Evolutionary conservation across 345 rosid genomes (phyloP).

Genomic region (Lepidium africanum): DNA sequence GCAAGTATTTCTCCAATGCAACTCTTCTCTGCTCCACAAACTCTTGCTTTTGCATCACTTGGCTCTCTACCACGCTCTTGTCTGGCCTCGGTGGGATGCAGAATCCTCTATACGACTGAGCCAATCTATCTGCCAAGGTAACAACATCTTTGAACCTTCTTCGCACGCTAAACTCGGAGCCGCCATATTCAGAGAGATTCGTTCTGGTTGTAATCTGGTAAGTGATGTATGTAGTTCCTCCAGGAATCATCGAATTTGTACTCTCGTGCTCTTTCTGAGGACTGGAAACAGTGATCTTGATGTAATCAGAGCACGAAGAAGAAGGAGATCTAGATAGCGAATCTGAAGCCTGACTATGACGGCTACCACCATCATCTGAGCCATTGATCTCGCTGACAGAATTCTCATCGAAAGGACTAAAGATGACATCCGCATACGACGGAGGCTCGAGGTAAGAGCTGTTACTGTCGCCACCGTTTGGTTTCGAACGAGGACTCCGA

Average conservation of each 20-base stretch:
- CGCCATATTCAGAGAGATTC: conserved; percentile 60
- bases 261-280: conserved; percentile 80
- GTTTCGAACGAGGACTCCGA: conserved; percentile 20
- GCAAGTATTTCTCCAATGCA: conserved; percentile 79
- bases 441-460: conserved; percentile 83
- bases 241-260: conserved; percentile 60
- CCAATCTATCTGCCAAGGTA: conserved; percentile 68
- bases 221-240: conserved; percentile 63
- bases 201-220: conserved; percentile 79
- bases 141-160: conserved; percentile 83
- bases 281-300: conserved; percentile 75
- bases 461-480: conserved; percentile 20
- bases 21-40: conserved; percentile 92
- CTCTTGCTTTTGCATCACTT: conserved; percentile 97
- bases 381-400: conserved; percentile 50
- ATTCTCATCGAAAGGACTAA: conserved; percentile 69
- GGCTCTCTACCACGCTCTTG: conserved; percentile 89
- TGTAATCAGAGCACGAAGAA: conserved; percentile 40
- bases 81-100: conserved; percentile 90
- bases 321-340: conserved; percentile 56
- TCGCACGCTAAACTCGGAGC: conserved; percentile 63
- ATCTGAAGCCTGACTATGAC: conserved; percentile 31
- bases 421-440: conserved; percentile 76
- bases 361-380: conserved; percentile 36
- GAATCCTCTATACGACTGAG: conserved; percentile 78